Percentiles rank a stretch among this genome's conserved stretches.
Conservation (phyloP, 1,284 basidiomycete genomes). For the Amylostereum chailletii region DNA sequence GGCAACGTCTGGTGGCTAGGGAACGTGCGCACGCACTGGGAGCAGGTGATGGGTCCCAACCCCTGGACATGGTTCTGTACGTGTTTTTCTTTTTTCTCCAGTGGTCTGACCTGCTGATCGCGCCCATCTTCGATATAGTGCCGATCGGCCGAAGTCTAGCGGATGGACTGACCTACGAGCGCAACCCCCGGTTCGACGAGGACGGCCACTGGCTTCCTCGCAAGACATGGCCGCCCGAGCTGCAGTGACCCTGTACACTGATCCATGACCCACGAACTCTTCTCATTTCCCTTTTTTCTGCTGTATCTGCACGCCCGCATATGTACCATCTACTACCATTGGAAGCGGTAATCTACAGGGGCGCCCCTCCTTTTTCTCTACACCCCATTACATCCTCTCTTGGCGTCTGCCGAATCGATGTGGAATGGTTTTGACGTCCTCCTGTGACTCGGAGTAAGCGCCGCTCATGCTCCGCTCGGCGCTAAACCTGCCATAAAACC, state of each 20-base stretch:
- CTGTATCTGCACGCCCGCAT: not conserved
- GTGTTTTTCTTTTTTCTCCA: conserved; percentile 22
- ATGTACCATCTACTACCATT: not conserved
- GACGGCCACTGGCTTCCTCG: conserved; percentile 62
- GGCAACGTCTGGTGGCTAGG: conserved; percentile 86
- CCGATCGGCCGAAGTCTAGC: conserved; percentile 50
- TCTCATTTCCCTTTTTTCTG: not conserved
- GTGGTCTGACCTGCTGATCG: not conserved
- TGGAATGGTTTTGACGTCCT: too few relatives aligned
- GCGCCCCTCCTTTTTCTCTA: too few relatives aligned
- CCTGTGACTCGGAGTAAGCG: too few relatives aligned
- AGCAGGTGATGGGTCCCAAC: conserved; percentile 64
- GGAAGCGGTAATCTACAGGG: too few relatives aligned
- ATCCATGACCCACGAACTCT: too few relatives aligned
- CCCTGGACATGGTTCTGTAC: conserved; percentile 65
- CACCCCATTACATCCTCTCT: too few relatives aligned
- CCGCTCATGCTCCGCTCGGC: too few relatives aligned
- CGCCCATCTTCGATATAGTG: conserved; percentile 32
- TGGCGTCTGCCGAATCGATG: too few relatives aligned
- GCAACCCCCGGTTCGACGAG: conserved; percentile 67
- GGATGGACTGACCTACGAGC: conserved; percentile 58
- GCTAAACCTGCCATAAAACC: too few relatives aligned
- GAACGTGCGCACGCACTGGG: conserved; percentile 53
- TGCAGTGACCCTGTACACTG: conserved; percentile 24
- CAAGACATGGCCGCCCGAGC: conserved; percentile 60